These are phyloP conservation scores for Fusarium mundagurra DNA, from an alignment of 2,329 filamentous ascomycete genomes.

Conservation along the genomic window DNA sequence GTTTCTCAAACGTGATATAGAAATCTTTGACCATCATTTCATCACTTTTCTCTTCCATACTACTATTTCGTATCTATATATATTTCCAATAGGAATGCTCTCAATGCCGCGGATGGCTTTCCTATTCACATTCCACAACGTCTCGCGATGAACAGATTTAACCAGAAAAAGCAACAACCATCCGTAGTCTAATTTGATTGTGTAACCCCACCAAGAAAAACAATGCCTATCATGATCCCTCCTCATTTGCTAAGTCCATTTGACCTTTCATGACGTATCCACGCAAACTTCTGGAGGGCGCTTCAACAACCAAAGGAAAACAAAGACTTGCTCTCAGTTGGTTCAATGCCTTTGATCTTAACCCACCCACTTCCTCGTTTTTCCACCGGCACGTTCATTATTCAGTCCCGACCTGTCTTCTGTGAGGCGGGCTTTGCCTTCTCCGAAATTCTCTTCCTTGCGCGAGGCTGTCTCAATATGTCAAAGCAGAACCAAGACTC, in stretches of 20 bases:
- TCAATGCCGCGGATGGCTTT: conserved; percentile 15
- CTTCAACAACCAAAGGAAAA: conserved; percentile 27
- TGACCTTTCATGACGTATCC: conserved; percentile 6
- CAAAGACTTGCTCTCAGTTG: conserved; percentile 27
- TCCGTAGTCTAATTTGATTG: conserved; percentile 47
- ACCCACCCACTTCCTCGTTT: conserved; percentile 30
- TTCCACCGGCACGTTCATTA: conserved; percentile 20
- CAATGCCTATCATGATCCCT: conserved; percentile 43
- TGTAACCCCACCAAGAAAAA: conserved; percentile 38
- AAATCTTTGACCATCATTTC: conserved; percentile 16
- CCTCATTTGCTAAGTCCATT: conserved; percentile 19
- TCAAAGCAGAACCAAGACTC: conserved; percentile 9
- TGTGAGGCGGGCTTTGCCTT: conserved; percentile 5
- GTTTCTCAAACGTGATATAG: background rate
- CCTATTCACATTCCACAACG: conserved; percentile 32
- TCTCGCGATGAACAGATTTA: conserved; percentile 39
- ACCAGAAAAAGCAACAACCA: conserved; percentile 43
- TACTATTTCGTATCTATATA: conserved; percentile 36
- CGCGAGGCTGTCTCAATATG: conserved; percentile 7
- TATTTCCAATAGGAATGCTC: conserved; percentile 29
- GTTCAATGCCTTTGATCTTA: conserved; percentile 26
- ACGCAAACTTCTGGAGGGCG: conserved; percentile 10
- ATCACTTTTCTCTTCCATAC: conserved; percentile 24
- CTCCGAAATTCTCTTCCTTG: conserved; percentile 10
- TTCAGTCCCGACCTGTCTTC: conserved; percentile 1